Conservation (phyloP, 768 basidiomycete species). For the Boletus sp. region DNA sequence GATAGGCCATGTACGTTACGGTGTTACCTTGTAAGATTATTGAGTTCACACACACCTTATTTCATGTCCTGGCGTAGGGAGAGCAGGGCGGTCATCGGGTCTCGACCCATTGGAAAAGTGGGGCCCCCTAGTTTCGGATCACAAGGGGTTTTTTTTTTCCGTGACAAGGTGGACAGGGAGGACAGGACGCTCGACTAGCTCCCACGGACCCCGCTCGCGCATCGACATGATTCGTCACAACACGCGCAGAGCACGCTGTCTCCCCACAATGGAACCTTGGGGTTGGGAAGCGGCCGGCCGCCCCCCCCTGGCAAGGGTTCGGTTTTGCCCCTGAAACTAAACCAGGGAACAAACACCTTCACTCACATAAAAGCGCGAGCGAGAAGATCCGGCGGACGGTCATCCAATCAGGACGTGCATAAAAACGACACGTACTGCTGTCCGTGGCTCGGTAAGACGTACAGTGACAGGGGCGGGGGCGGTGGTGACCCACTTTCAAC, state of each 20-base stretch:
- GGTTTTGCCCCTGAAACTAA: not conserved
- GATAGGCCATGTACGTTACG: constrained; percentile 16
- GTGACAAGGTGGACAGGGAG: not conserved
- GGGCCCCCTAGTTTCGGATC: constrained; percentile 7
- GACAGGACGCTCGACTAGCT: not conserved
- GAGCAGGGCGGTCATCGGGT: not conserved
- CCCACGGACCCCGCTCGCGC: not conserved
- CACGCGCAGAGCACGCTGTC: not conserved
- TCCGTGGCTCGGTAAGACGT: no score
- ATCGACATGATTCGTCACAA: not conserved
- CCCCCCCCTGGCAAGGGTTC: not conserved
- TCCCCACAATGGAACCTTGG: not conserved
- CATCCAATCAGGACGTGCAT: no score
- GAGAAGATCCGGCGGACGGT: no score
- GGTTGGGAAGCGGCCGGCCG: no score
- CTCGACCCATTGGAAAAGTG: constrained; percentile 15
- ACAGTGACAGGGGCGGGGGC: no score
- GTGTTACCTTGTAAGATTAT: constrained; percentile 3
- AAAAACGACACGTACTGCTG: no score
- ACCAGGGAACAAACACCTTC: not conserved
- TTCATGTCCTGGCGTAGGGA: not conserved
- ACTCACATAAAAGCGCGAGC: no score
- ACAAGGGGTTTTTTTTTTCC: not conserved
- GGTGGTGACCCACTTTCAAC: no score
- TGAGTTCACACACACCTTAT: constrained; percentile 7